Base-by-base conservation (phyloP, 1,284 basidiomycete genomes). In the Cryptococcus sp. region DNA sequence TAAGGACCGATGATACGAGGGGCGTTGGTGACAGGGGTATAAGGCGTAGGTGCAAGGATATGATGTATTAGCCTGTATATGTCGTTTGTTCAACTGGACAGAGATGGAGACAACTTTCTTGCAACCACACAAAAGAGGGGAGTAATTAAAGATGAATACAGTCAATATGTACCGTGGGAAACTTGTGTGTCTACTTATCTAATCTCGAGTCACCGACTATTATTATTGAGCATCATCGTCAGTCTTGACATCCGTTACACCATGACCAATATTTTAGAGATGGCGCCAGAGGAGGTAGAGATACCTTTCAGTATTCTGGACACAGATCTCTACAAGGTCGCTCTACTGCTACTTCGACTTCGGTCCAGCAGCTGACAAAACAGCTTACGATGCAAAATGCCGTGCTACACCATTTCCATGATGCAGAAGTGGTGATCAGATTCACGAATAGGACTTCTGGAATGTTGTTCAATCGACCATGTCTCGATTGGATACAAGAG, bases 301-400 rank as follows among this genome's bases (percentile, higher is more conserved):
- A 61, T 78, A 7, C 80, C 79, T 0, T 70, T 75, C 55, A 91
- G 89, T 25, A 79, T 98, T 50, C 81, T 98, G 50, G 94, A 98
- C 73, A 96, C 92, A 0, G 94, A 98, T 72, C 78, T 97, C 39
- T 98, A 98, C 84, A 98, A 96, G 82, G 90, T 85, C 51, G 39
- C 63, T 45, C 2, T 13, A 13, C 7, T 9, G 13, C n/a, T 9
- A 18, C 34, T 18, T 44, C 23, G 7, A 39, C 37, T 4, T 7
- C 41, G 32, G 36, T 31, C 49, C 36, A 44, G 13, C 46, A 16
- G 19, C 45, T 42, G 18, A 36, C 43, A 28, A 41, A 28, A 46
- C 67, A 96, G 90, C 79, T 98, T 48, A 92, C 93, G 0, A 98
- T 98, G 94, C 94, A 98, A 76, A 89, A 96, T 74, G 92, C 91